These are phyloP conservation scores for Yamadazyma takamatsuzukensis DNA, from an alignment of 805 yeast genomes.

Conservation along the genomic window DNA sequence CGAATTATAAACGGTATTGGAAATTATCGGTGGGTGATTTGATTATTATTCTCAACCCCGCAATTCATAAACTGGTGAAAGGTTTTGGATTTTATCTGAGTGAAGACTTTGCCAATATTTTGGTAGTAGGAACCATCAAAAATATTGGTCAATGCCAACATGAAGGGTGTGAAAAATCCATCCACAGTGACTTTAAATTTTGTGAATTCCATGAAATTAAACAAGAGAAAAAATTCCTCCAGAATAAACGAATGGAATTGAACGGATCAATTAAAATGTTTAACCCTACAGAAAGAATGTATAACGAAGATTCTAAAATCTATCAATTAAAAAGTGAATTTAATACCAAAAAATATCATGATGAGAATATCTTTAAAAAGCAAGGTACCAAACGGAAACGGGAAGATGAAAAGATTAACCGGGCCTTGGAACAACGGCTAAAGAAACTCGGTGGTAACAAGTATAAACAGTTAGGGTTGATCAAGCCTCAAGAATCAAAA, in stretches of 20 bases:
- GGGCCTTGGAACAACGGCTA: slow-evolving; percentile 35
- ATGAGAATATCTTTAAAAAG: slow-evolving; percentile 43
- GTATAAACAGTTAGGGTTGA: too few relatives aligned
- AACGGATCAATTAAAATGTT: slow-evolving; percentile 52
- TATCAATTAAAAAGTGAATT: slow-evolving; percentile 17
- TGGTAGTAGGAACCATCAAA: slow-evolving; percentile 71
- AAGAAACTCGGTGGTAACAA: slow-evolving; percentile 14
- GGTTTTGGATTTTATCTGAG: slow-evolving; percentile 44
- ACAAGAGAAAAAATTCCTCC: slow-evolving; percentile 11
- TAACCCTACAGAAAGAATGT: slow-evolving; percentile 32
- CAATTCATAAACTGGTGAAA: slow-evolving; percentile 26
- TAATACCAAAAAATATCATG: slow-evolving; percentile 37
- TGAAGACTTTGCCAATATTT: slow-evolving; percentile 36
- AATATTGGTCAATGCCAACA: slow-evolving; percentile 68
- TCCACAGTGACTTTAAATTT: slow-evolving; percentile 9
- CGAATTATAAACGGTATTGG: slow-evolving; percentile 68
- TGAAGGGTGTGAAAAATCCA: slow-evolving; percentile 41
- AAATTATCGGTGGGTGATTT: slow-evolving; percentile 73
- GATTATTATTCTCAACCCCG: slow-evolving; percentile 73
- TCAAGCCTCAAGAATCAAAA: too few relatives aligned
- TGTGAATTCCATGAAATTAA: slow-evolving; percentile 13
- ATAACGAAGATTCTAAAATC: slow-evolving; percentile 21
- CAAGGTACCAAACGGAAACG: slow-evolving; percentile 33
- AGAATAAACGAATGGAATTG: slow-evolving; percentile 66
- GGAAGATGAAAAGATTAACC: slow-evolving; percentile 26